These are phyloP conservation scores for Nemania diffusa DNA, from an alignment of 2,329 filamentous ascomycete species.

Conservation along the genomic window DNA sequence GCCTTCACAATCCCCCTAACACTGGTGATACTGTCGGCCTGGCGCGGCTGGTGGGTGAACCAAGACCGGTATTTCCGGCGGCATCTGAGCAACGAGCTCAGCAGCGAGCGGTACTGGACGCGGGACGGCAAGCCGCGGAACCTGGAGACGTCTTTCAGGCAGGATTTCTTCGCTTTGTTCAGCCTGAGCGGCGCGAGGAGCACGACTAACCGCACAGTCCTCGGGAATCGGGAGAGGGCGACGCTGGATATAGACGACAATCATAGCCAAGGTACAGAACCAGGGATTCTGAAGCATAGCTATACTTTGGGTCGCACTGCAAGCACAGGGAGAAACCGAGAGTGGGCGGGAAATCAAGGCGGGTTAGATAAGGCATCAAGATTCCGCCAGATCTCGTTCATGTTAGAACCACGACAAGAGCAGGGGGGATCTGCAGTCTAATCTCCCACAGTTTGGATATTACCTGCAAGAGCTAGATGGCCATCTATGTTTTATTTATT, in stretches of 20 bases:
- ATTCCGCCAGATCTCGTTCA: constrained; percentile 39
- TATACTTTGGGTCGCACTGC: constrained; percentile 24
- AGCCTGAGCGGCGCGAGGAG: constrained; percentile 41
- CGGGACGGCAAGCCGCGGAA: constrained; percentile 44
- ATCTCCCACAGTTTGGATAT: neutral
- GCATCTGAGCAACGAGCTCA: constrained; percentile 58
- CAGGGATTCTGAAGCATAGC: constrained; percentile 18
- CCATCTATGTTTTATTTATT: neutral
- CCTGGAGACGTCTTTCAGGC: constrained; percentile 55
- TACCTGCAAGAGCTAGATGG: no score
- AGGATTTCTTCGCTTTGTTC: constrained; percentile 55
- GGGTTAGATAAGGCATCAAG: constrained; percentile 17
- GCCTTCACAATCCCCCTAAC: constrained; percentile 57
- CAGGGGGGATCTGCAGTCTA: constrained; percentile 17
- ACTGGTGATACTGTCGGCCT: constrained; percentile 54
- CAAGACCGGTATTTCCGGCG: constrained; percentile 59
- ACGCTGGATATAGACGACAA: constrained; percentile 8
- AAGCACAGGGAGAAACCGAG: constrained; percentile 34
- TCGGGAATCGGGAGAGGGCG: constrained; percentile 35
- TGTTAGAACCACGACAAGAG: constrained; percentile 24
- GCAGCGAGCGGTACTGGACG: constrained; percentile 61
- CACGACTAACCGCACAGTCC: constrained; percentile 41
- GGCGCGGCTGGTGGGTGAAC: constrained; percentile 60
- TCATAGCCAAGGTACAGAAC: constrained; percentile 13
- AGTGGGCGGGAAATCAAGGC: constrained; percentile 28